A percentile compares a stretch with the other conserved stretches of the same genome.
Conservation (phyloP, 768 basidiomycete genomes). For the Hygrophorus russula region DNA sequence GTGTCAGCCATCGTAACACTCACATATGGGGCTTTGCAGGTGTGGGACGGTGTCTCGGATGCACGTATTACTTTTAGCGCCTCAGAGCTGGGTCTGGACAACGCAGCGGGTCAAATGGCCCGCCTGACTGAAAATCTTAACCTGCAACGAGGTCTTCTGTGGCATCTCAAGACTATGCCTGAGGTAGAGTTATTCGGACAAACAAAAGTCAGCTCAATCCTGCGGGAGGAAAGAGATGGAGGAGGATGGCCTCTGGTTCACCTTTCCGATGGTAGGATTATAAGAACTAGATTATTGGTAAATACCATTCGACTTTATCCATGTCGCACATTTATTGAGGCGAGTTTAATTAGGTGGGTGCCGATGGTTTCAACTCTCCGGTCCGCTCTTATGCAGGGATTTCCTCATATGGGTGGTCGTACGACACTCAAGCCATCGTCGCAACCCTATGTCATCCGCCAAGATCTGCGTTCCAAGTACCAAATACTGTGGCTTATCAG, state of each 20-base stretch:
- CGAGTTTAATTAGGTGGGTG: constrained; percentile 58
- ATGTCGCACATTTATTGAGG: neutral
- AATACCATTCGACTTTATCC: constrained; percentile 5
- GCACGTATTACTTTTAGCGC: constrained; percentile 67
- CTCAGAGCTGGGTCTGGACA: constrained; percentile 28
- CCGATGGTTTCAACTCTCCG: constrained; percentile 92
- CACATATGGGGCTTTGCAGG: constrained; percentile 26
- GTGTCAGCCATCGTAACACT: neutral
- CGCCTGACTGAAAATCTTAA: constrained; percentile 89
- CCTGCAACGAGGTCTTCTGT: constrained; percentile 75
- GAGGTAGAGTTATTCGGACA: constrained; percentile 59
- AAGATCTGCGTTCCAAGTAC: constrained; percentile 45
- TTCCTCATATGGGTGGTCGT: constrained; percentile 83
- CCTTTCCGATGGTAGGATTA: constrained; percentile 51
- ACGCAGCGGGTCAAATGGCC: constrained; percentile 45
- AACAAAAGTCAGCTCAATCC: constrained; percentile 64
- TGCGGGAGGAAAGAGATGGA: constrained; percentile 33
- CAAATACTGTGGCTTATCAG: constrained; percentile 82
- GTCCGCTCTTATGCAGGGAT: constrained; percentile 83
- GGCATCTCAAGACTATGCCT: constrained; percentile 40
- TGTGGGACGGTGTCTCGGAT: constrained; percentile 88
- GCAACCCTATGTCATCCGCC: constrained; percentile 75
- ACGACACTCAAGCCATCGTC: constrained; percentile 83
- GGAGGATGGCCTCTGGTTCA: constrained; percentile 74
- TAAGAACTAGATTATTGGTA: constrained; percentile 71